phyloP scores from a whole-genome alignment of 1,284 basidiomycete species.

The Volvariella volvacea region DNA sequence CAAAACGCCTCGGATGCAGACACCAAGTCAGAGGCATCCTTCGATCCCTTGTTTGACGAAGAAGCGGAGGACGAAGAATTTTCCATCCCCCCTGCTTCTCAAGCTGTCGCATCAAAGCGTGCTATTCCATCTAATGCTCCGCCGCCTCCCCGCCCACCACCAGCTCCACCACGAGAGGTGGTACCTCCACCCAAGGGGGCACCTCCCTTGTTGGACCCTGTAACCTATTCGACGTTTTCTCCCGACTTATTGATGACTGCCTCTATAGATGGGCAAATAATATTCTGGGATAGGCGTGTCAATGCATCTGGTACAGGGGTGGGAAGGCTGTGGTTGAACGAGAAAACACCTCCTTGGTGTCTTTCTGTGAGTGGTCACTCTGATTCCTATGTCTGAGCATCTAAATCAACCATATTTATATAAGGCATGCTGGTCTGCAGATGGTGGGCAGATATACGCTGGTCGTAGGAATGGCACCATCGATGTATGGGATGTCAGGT shows the following conservation, averaged over 20 bases:
- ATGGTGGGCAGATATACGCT: conserved; percentile 86
- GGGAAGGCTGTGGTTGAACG: conserved; percentile 79
- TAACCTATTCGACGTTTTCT: conserved; percentile 63
- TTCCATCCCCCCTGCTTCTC: conserved; percentile 6
- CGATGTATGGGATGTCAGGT: conserved; percentile 91
- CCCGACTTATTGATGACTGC: conserved; percentile 85
- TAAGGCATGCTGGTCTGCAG: conserved; percentile 91
- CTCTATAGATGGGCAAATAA: conserved; percentile 88
- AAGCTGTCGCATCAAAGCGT: conserved; percentile 3
- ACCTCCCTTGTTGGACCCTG: conserved; percentile 60
- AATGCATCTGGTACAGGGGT: conserved; percentile 62
- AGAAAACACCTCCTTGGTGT: conserved; percentile 94
- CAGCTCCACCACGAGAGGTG: conserved; percentile 7
- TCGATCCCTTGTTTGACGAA: conserved; percentile 77
- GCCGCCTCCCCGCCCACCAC: conserved; percentile 16
- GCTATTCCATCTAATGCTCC: conserved; percentile 13
- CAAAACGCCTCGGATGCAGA: conserved; percentile 36
- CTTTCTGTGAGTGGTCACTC: conserved; percentile 58
- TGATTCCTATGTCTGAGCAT: conserved; percentile 5
- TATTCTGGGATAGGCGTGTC: conserved; percentile 85
- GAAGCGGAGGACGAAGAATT: conserved; percentile 53
- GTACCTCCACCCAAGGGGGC: conserved; percentile 61
- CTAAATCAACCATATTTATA: not conserved
- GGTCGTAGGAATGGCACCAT: conserved; percentile 88
- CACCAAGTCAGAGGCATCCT: conserved; percentile 69